These are phyloP conservation scores for Solanum paucissectum DNA, from an alignment of 257 asterid genomes.

Conservation along the genomic window DNA sequence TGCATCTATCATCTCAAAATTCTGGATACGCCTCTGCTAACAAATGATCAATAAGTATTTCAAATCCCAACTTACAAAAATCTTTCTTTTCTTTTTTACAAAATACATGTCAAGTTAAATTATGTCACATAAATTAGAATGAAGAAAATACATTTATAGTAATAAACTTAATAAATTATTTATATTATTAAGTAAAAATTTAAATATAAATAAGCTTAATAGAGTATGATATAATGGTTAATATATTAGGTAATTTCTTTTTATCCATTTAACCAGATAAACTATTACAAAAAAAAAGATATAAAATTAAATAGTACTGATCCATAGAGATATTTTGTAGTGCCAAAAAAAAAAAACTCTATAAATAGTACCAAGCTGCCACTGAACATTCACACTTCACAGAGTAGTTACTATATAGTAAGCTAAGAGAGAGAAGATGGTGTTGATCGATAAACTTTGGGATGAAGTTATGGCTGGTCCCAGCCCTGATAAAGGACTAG, in stretches of 20 bases:
- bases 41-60: too few relatives aligned
- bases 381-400: background rate
- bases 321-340: background rate
- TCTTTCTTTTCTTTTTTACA: too few relatives aligned
- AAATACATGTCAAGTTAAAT: too few relatives aligned
- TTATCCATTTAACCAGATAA: background rate
- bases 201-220: background rate
- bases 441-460: conserved; percentile 80
- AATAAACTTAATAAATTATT: background rate
- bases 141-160: too few relatives aligned
- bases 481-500: conserved; percentile 74
- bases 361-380: conserved; percentile 13
- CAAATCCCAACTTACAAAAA: too few relatives aligned
- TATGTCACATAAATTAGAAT: too few relatives aligned
- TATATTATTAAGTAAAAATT: background rate
- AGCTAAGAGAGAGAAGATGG: conserved; percentile 23
- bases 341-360: background rate
- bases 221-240: too few relatives aligned
- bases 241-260: background rate
- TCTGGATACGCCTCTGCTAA: too few relatives aligned
- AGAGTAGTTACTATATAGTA: too few relatives aligned
- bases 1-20: too few relatives aligned
- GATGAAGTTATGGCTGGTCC: conserved; percentile 93
- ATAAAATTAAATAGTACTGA: background rate
- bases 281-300: background rate